Percentiles rank a stretch among this genome's conserved stretches.
phyloP scores from a whole-genome alignment of 2,329 filamentous ascomycete genomes.

The Raffaelea albimanens region DNA sequence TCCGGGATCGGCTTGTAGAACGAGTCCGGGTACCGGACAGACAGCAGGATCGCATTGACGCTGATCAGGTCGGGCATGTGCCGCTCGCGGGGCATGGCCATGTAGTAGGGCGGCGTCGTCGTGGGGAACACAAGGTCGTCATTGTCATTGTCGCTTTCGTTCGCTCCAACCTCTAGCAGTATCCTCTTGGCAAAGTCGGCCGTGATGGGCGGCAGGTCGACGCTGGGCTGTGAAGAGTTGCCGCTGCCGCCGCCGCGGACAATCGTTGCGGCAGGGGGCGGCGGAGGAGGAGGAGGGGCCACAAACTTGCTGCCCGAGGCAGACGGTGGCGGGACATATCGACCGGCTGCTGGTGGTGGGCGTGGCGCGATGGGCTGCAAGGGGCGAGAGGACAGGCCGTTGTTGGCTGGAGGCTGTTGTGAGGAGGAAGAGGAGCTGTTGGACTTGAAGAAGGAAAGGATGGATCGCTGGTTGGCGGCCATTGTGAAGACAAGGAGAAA shows the following conservation, averaged over 20 bases:
- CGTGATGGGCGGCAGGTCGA: slow-evolving; percentile 7
- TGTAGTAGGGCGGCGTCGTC: slow-evolving; percentile 12
- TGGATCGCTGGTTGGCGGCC: slow-evolving; percentile 34
- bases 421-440: slow-evolving; percentile 24
- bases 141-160: slow-evolving; percentile 5
- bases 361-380: slow-evolving; percentile 11
- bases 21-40: slow-evolving; percentile 52
- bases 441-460: slow-evolving; percentile 53
- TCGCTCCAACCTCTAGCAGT: slow-evolving; percentile 8
- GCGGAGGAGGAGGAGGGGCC: background rate
- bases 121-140: slow-evolving; percentile 9
- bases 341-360: slow-evolving; percentile 9
- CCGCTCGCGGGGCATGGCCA: slow-evolving; percentile 20
- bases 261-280: background rate
- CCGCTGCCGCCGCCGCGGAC: slow-evolving; percentile 5
- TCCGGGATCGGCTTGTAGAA: slow-evolving; percentile 51
- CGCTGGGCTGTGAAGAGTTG: slow-evolving; percentile 2
- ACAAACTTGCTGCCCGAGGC: background rate
- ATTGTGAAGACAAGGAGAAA: slow-evolving; percentile 1
- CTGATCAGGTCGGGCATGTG: slow-evolving; percentile 52
- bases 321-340: slow-evolving; percentile 10
- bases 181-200: slow-evolving; percentile 11
- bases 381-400: slow-evolving; percentile 18
- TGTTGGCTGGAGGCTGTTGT: background rate
- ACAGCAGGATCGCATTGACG: slow-evolving; percentile 56